Evolutionary conservation across 306 rosid species (phyloP).

Genomic region (Sicyos baderoa): DNA sequence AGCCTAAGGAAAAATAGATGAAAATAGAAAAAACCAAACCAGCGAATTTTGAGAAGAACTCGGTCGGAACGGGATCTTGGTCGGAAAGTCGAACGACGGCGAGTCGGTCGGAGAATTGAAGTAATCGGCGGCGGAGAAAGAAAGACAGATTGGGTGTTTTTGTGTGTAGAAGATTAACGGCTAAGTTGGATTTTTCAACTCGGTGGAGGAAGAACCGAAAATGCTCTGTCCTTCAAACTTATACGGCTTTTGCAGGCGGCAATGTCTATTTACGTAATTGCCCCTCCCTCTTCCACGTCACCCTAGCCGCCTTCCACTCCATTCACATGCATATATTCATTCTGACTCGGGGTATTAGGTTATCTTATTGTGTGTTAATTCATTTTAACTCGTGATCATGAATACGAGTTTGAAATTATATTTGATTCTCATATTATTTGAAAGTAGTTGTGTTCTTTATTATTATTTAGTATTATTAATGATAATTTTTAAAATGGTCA

Average conservation of each 20-base stretch:
- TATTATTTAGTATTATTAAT: too few relatives aligned
- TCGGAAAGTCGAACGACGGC: background rate
- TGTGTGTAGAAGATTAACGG: constrained; percentile 4
- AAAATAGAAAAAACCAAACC: background rate
- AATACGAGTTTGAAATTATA: too few relatives aligned
- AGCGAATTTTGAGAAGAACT: constrained; percentile 1
- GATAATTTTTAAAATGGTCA: too few relatives aligned
- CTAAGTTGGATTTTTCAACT: constrained; percentile 17
- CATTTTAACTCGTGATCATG: too few relatives aligned
- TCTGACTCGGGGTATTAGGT: too few relatives aligned
- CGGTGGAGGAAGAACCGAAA: constrained; percentile 5
- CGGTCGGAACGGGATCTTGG: background rate
- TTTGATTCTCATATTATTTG: too few relatives aligned
- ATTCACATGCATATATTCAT: too few relatives aligned
- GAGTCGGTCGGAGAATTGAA: background rate
- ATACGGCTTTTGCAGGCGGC: constrained; percentile 10
- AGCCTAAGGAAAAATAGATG: background rate
- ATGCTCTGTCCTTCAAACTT: background rate
- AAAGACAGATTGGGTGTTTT: background rate
- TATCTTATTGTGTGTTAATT: too few relatives aligned
- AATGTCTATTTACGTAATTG: background rate
- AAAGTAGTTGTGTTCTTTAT: too few relatives aligned
- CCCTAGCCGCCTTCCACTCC: background rate
- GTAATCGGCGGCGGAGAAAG: background rate
- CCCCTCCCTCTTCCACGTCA: constrained; percentile 8